Percentiles rank a stretch among this genome's conserved stretches.
These are phyloP conservation scores for Syzygium syzygioides DNA, from an alignment of 441 rosid species.

Conservation along the genomic window DNA sequence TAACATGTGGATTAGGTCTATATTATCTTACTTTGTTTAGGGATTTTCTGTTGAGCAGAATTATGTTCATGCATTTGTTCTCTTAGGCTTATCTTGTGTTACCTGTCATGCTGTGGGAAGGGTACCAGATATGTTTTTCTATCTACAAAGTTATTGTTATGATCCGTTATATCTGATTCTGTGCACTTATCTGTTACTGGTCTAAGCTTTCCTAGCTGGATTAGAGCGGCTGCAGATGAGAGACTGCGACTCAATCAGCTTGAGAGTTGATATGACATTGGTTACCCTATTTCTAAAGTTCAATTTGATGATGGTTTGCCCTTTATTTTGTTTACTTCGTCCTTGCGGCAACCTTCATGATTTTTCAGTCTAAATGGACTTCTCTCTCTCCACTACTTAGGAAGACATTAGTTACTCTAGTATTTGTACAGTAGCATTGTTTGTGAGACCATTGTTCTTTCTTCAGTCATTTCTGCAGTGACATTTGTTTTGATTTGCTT, in stretches of 20 bases:
- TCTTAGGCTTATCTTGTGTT: not conserved
- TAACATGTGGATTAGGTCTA: not conserved
- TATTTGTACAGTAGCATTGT: not conserved
- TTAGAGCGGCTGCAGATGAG: not conserved
- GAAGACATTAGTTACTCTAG: not conserved
- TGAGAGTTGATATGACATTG: not conserved
- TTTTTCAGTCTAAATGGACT: not conserved
- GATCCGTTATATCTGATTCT: not conserved
- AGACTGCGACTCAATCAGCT: not conserved
- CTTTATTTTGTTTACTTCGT: not conserved
- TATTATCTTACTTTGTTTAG: not conserved
- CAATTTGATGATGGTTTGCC: not conserved
- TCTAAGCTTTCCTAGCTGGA: not conserved
- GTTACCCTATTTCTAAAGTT: not conserved
- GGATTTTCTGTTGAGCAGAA: not conserved
- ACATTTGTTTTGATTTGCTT: not conserved
- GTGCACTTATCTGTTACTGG: not conserved
- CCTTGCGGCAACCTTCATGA: not conserved
- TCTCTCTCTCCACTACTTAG: not conserved
- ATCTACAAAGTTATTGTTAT: not conserved
- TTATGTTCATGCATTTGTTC: not conserved
- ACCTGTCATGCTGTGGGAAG: not conserved
- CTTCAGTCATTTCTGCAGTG: not conserved
- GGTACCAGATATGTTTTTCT: not conserved
- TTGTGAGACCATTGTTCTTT: not conserved